phyloP scores from a whole-genome alignment of 148 eudicot genomes.

The Simmondsia chinensis region DNA sequence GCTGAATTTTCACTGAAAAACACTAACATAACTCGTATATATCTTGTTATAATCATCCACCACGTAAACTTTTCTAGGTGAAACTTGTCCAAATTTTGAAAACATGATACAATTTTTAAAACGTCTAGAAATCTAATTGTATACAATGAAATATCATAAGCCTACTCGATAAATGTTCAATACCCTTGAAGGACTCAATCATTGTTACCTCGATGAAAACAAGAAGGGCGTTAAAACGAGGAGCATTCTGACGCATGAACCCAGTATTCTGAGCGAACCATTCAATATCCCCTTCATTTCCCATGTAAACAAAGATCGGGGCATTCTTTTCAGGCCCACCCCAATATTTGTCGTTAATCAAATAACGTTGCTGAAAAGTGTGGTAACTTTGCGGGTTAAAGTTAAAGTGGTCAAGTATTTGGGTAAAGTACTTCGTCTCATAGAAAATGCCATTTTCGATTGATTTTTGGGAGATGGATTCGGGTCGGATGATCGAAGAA shows the following conservation, averaged over 20 bases:
- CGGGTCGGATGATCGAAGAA: constrained; percentile 30
- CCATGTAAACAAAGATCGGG: constrained; percentile 74
- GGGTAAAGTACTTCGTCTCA: constrained; percentile 54
- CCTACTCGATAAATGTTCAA: neutral
- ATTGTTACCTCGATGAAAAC: constrained; percentile 72
- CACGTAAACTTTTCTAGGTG: too few relatives aligned
- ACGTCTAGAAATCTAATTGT: too few relatives aligned
- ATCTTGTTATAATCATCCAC: too few relatives aligned
- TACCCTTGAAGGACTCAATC: neutral
- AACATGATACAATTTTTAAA: too few relatives aligned
- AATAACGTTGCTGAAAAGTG: constrained; percentile 67
- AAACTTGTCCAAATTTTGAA: too few relatives aligned
- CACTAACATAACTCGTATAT: too few relatives aligned
- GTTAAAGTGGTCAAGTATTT: constrained; percentile 77
- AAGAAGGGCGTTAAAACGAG: constrained; percentile 55
- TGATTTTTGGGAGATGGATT: constrained; percentile 12
- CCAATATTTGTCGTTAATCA: constrained; percentile 58
- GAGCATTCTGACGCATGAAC: constrained; percentile 63
- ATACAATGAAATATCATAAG: too few relatives aligned
- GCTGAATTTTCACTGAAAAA: too few relatives aligned
- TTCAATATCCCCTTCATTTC: constrained; percentile 82
- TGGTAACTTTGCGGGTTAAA: constrained; percentile 56
- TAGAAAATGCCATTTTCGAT: constrained; percentile 12
- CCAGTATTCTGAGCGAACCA: constrained; percentile 88
- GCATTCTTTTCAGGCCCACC: constrained; percentile 54